Percentiles rank a stretch among this genome's conserved stretches.
Conservation (phyloP, 345 rosid species). For the Clausena lansium region DNA sequence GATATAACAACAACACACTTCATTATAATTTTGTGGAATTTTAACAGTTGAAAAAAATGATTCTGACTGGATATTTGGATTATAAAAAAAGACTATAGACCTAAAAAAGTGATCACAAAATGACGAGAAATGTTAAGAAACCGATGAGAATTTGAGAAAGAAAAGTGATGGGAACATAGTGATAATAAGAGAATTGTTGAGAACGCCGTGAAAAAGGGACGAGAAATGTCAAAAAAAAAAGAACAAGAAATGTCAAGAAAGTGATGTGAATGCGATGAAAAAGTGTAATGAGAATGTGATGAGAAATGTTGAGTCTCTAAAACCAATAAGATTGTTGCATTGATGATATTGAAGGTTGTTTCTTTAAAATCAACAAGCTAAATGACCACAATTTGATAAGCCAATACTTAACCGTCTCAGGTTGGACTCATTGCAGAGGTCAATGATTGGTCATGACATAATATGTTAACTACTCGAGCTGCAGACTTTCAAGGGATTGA, state of each 20-base stretch:
- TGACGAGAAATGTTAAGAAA: not conserved
- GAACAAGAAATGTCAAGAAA: not conserved
- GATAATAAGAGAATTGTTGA: not conserved
- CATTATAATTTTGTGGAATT: not conserved
- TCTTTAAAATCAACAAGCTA: not conserved
- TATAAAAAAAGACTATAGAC: not conserved
- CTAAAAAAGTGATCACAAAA: not conserved
- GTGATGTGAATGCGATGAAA: not conserved
- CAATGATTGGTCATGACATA: not conserved
- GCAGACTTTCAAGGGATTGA: not conserved
- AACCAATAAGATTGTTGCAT: not conserved
- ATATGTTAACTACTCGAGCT: not conserved
- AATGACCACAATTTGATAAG: not conserved
- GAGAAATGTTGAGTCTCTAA: not conserved
- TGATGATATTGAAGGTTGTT: not conserved
- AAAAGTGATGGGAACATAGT: too few species aligned
- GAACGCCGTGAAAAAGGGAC: not conserved
- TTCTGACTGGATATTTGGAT: not conserved
- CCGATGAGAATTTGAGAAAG: not conserved
- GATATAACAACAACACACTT: not conserved
- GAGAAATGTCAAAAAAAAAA: not conserved
- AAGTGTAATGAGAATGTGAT: not conserved
- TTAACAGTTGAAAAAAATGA: not conserved
- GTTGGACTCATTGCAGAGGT: not conserved
- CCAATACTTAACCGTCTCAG: not conserved